These are phyloP conservation scores for Candida sanyaensis DNA, from an alignment of 1,139 yeast species.

Conservation along the genomic window DNA sequence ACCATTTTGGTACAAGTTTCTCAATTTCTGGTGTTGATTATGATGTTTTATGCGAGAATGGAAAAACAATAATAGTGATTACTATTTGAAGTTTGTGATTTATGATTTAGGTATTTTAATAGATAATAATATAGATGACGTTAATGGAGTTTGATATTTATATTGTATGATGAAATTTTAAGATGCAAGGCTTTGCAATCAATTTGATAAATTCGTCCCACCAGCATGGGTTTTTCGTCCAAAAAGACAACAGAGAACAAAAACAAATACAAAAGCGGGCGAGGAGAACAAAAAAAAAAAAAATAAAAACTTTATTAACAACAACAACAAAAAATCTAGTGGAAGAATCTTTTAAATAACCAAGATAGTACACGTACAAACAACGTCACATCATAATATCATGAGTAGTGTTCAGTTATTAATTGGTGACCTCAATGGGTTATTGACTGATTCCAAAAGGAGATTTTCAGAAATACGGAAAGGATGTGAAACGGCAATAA, in stretches of 20 bases:
- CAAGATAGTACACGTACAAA: no score
- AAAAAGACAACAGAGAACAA: neutral
- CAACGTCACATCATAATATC: no score
- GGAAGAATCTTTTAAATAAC: no score
- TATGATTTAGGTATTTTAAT: neutral
- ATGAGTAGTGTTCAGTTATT: slow-evolving; percentile 50
- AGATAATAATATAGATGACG: neutral
- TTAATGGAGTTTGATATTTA: neutral
- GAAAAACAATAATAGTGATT: no score
- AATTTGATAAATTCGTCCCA: no score
- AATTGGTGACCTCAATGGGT: slow-evolving; percentile 54
- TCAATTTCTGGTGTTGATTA: slow-evolving; percentile 24
- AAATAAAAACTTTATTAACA: neutral
- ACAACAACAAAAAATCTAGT: no score
- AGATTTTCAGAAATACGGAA: slow-evolving; percentile 64
- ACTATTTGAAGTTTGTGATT: no score
- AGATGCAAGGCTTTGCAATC: no score
- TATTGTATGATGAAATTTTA: no score
- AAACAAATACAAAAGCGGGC: neutral
- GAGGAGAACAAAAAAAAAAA: neutral
- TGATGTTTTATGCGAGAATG: no score
- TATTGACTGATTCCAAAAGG: slow-evolving; percentile 72
- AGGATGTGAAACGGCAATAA: slow-evolving; percentile 65
- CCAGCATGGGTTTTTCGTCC: neutral
- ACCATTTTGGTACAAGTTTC: slow-evolving; percentile 19